phyloP scores from a whole-genome alignment of 2,329 filamentous ascomycete species.

The Nannizziopsis arthrosporioides region DNA sequence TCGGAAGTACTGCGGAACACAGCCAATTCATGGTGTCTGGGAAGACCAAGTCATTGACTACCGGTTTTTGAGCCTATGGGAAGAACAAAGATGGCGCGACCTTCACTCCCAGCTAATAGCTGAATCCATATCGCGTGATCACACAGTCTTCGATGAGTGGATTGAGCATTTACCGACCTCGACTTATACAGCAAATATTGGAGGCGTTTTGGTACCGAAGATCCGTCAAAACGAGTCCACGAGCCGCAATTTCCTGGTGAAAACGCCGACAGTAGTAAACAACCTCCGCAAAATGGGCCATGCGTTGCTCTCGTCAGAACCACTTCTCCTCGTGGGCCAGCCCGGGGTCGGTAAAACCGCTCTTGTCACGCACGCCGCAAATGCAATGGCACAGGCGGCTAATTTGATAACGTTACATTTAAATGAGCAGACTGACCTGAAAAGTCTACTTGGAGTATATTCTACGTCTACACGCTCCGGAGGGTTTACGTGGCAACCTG shows the following conservation, averaged over 20 bases:
- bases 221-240: slow-evolving; percentile 39
- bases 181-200: slow-evolving; percentile 52
- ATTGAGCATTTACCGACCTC: slow-evolving; percentile 33
- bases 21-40: slow-evolving; percentile 55
- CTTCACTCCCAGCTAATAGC: slow-evolving; percentile 21
- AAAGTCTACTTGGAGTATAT: slow-evolving; percentile 89
- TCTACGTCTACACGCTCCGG: slow-evolving; percentile 77
- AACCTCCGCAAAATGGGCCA: slow-evolving; percentile 62
- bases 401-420: slow-evolving; percentile 88
- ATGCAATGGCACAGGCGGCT: slow-evolving; percentile 63
- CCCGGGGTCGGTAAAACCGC: slow-evolving; percentile 87
- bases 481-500: slow-evolving; percentile 83
- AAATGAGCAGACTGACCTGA: slow-evolving; percentile 96
- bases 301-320: slow-evolving; percentile 54
- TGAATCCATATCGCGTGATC: slow-evolving; percentile 18
- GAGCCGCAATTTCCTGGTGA: slow-evolving; percentile 46
- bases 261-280: slow-evolving; percentile 57
- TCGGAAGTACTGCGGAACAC: slow-evolving; percentile 51
- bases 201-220: slow-evolving; percentile 53
- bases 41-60: slow-evolving; percentile 71
- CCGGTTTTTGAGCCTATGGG: slow-evolving; percentile 56
- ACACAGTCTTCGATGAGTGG: slow-evolving; percentile 18
- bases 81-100: slow-evolving; percentile 49
- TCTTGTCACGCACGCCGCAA: slow-evolving; percentile 68
- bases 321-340: slow-evolving; percentile 69